These are phyloP conservation scores for Camptophora hylomeconis DNA, from an alignment of 2,329 filamentous ascomycete genomes.

Conservation along the genomic window DNA sequence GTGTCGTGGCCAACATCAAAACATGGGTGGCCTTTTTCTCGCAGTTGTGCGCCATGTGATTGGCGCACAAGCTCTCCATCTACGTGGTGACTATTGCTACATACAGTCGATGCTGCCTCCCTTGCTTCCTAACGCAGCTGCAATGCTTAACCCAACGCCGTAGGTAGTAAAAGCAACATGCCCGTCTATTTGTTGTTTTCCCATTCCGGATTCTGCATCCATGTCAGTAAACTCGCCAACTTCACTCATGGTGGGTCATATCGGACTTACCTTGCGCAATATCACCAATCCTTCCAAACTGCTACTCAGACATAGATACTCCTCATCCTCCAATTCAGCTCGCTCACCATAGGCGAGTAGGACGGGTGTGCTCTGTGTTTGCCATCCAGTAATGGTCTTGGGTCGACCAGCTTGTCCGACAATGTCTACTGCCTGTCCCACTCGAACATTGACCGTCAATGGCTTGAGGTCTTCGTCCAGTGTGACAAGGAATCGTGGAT, in stretches of 20 bases:
- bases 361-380: slow-evolving; percentile 98
- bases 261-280: slow-evolving; percentile 72
- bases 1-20: too few species aligned
- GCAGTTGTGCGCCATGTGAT: too few species aligned
- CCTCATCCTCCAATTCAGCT: slow-evolving; percentile 92
- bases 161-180: too few species aligned
- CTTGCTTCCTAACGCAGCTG: too few species aligned
- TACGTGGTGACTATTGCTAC: too few species aligned
- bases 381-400: slow-evolving; percentile 99
- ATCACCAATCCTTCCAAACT: slow-evolving; percentile 92
- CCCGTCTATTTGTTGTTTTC: slow-evolving; percentile 26
- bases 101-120: too few species aligned
- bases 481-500: slow-evolving; percentile 90
- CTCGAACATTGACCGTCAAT: slow-evolving; percentile 86
- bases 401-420: slow-evolving; percentile 93
- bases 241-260: background rate
- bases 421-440: slow-evolving; percentile 95
- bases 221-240: slow-evolving; percentile 17
- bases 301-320: slow-evolving; percentile 85
- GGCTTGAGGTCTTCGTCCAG: slow-evolving; percentile 91
- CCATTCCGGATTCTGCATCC: slow-evolving; percentile 32
- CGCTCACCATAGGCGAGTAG: slow-evolving; percentile 88
- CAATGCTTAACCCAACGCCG: too few species aligned
- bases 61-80: too few species aligned
- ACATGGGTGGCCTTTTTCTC: too few species aligned